Conservation (phyloP, 805 yeast species). For the Naumovozyma dairenensis region DNA sequence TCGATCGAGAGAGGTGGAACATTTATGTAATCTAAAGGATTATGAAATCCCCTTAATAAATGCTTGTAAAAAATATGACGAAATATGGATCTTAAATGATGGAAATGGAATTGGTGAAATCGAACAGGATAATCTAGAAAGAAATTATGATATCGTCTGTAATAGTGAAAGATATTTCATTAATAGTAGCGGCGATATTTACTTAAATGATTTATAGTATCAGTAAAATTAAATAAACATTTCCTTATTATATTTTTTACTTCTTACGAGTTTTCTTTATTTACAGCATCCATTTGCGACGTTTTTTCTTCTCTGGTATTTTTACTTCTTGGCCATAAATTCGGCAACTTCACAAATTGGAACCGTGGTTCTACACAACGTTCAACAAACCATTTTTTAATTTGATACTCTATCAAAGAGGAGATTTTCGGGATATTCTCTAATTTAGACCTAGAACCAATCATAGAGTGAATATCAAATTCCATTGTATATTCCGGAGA, state of each 20-base stretch:
- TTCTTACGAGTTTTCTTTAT: neutral
- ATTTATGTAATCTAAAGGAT: neutral
- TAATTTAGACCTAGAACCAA: conserved; percentile 85
- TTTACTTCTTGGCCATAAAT: conserved; percentile 71
- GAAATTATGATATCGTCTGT: conserved; percentile 9
- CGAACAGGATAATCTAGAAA: conserved; percentile 12
- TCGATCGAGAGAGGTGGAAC: neutral
- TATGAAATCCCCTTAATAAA: conserved; percentile 4
- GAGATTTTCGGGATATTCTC: conserved; percentile 91
- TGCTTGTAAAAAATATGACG: conserved; percentile 3
- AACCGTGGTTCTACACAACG: conserved; percentile 90
- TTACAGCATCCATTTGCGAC: neutral
- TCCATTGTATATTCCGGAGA: conserved; percentile 86
- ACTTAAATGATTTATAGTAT: conserved; percentile 3
- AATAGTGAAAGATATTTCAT: conserved; percentile 8
- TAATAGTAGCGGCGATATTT: conserved; percentile 10
- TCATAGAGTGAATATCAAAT: conserved; percentile 76
- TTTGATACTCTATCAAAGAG: conserved; percentile 67
- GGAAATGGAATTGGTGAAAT: conserved; percentile 26
- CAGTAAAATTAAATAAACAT: neutral
- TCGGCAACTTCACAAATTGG: conserved; percentile 76
- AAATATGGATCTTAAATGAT: conserved; percentile 38
- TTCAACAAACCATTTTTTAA: conserved; percentile 84
- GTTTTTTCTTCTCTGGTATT: conserved; percentile 38
- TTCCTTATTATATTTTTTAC: neutral